Base-by-base conservation (phyloP, 225 moss, liverwort and hornwort species). In the Sphagnum contortum region DNA sequence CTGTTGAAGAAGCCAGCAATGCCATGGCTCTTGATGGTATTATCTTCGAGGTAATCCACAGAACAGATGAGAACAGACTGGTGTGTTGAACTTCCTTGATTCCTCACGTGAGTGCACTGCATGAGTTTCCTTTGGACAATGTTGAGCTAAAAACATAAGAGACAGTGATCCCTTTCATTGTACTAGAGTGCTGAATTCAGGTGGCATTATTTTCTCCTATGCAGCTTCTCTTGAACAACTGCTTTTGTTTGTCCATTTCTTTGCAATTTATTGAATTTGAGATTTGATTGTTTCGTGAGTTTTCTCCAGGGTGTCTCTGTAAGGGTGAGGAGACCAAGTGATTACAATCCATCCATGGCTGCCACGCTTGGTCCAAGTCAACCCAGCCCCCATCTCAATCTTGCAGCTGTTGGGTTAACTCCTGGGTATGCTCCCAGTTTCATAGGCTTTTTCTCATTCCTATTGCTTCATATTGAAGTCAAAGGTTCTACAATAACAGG, bases 281-380 rank as follows among this genome's bases (percentile, higher is more conserved):
- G 29, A 29, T 29, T 9, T 55, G 5, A 7, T 45, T 49, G 0
- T 70, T 29, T 67, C 2, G 73, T 11, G 53, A 12, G 49, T 50
- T 56, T 29, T 49, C 9, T 65, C 48, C 54, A 95, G 95, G 92
- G 95, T 45, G 92, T 98, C 11, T 93, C 96, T 4, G 96, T 98
- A 44, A 83, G 96, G 48, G 96, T 98, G 12, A 77, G 92, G 63
- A 87, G 96, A 77, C 96, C 96, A 50, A 98, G 96, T 82, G 96
- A 98, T 72, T 98, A 98, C 47, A 98, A 98, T 72, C 96, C 96
- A 12, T 98, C 96, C 4, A 98, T 98, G 96, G 92, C 96, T 61
- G 92, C 92, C 45, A 89, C 96, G 70, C 79, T 98, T 6, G 96
- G 96, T 9, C 96, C 96, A 7, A 98, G 92, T 78, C 92, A 98